Base-by-base conservation (phyloP, 2,329 filamentous ascomycete species). In the Achaetomium macrosporum region DNA sequence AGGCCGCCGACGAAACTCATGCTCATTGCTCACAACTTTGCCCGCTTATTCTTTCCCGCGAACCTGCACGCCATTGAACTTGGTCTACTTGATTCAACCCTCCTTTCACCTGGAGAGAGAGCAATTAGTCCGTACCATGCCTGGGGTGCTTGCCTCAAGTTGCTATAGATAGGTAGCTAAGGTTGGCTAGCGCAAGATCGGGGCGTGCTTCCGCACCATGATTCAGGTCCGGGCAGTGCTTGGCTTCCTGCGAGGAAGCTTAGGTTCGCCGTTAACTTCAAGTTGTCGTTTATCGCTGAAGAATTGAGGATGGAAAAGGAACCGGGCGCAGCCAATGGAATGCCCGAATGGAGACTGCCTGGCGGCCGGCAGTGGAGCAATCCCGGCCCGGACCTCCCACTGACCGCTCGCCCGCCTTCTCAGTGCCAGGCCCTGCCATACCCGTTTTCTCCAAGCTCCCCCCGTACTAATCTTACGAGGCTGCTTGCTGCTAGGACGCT, bases 391-490 rank as follows among this genome's bases (percentile, higher is more conserved):
- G 20, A 25, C 25, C 25, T 25, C n/a, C 45, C 48, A 55, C 46
- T 55, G 53, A 55, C 53, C 49, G 49, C 53, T 52, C 46, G 53
- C 53, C 53, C 49, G 45, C 30, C 35, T 17, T 29, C 17, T 17
- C 50, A 55, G 43, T 51, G 40, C 51, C 51, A 50, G 51, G 47
- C 39, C 43, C 50, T 47, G 41, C 55, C 25, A 25, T 25, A 7
- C 53, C 52, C 51, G 53, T 57, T 57, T n/a, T 57, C 54, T 50
- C 46, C 49, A 57, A 58, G 51, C 53, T 47, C 44, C 55, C 57
- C 54, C 56, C n/a, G n/a, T n/a, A n/a, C 54, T 59, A 61, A 61
- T 61, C 56, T 60, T 61, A 61, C 56, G 55, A 59, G 57, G 47
- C 52, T 57, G 50, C 56, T n/a, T 57, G 49, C 56, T 56, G 46